These are phyloP conservation scores for Ophiocordyceps camponoti-saundersi DNA, from an alignment of 2,329 filamentous ascomycete genomes.

Conservation along the genomic window DNA sequence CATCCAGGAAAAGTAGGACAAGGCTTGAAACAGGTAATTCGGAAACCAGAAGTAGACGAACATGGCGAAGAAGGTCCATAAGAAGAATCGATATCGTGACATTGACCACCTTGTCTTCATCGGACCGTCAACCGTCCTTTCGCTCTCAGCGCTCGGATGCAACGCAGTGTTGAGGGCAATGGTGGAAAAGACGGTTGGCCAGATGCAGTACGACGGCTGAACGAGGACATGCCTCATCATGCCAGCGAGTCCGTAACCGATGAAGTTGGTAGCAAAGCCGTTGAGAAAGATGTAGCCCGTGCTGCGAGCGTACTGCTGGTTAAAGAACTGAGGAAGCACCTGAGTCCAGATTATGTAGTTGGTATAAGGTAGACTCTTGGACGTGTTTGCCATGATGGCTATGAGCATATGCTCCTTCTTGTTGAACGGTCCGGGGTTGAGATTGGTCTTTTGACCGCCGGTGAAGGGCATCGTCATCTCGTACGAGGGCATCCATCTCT, in stretches of 20 bases:
- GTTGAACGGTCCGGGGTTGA: conserved; percentile 40
- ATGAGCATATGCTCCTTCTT: conserved; percentile 46
- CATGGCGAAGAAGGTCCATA: conserved; percentile 30
- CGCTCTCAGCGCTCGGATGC: conserved; percentile 22
- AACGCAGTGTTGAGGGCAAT: conserved; percentile 37
- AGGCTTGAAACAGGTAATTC: conserved; percentile 32
- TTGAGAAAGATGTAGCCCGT: conserved; percentile 39
- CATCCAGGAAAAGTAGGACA: conserved; percentile 38
- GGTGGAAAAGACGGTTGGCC: conserved; percentile 38
- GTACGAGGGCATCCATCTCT: conserved; percentile 26
- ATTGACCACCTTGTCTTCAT: conserved; percentile 26
- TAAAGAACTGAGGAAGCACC: conserved; percentile 32
- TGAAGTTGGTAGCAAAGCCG: conserved; percentile 36
- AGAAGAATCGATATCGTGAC: conserved; percentile 34
- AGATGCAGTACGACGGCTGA: conserved; percentile 37
- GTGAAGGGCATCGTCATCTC: conserved; percentile 29
- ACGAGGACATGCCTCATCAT: conserved; percentile 35
- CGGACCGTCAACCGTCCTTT: conserved; percentile 21
- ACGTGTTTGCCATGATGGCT: conserved; percentile 44
- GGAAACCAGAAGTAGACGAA: conserved; percentile 44
- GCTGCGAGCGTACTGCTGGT: conserved; percentile 33
- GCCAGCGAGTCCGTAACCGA: conserved; percentile 44
- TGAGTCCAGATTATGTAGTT: conserved; percentile 39
- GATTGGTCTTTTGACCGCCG: conserved; percentile 23
- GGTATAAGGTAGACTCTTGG: conserved; percentile 34